Percentiles rank a stretch among this genome's conserved stretches.
Conservation (phyloP, 805 yeast genomes). For the Maudiozyma pseudohumilis region DNA sequence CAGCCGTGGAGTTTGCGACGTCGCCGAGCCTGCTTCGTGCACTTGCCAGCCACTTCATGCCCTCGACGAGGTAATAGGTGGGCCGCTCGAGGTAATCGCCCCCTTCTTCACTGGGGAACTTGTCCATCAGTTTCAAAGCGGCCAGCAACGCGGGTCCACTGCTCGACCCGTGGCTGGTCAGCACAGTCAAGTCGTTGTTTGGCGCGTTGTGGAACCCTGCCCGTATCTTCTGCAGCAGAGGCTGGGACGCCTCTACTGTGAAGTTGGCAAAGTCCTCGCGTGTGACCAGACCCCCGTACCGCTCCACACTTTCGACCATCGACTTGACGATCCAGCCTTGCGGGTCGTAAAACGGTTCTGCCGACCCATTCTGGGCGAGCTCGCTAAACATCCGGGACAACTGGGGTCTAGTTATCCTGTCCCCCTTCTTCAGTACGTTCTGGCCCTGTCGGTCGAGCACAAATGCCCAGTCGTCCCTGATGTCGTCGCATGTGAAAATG, state of each 20-base stretch:
- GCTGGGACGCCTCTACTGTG: constrained; percentile 36
- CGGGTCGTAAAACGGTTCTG: constrained; percentile 75
- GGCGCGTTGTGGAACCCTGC: constrained; percentile 25
- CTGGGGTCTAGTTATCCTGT: constrained; percentile 45
- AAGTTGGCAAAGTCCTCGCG: constrained; percentile 60
- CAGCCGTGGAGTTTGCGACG: constrained; percentile 6
- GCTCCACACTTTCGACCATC: constrained; percentile 40
- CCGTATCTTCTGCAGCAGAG: constrained; percentile 21
- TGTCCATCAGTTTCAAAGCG: constrained; percentile 58
- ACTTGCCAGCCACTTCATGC: constrained; percentile 90
- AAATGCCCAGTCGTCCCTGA: constrained; percentile 46
- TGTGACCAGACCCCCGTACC: constrained; percentile 58
- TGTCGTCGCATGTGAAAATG: constrained; percentile 16
- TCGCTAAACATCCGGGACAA: constrained; percentile 57
- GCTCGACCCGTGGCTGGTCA: constrained; percentile 61
- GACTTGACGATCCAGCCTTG: constrained; percentile 59
- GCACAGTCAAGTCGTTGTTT: constrained; percentile 36
- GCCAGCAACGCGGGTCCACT: constrained; percentile 75
- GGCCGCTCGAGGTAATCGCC: constrained; percentile 40
- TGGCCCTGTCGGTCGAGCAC: constrained; percentile 31
- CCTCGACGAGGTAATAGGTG: constrained; percentile 64
- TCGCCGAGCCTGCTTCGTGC: constrained; percentile 85
- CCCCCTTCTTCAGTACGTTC: constrained; percentile 44
- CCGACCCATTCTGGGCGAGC: constrained; percentile 70
- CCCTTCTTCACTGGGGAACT: constrained; percentile 32